A percentile compares a stretch with the other conserved stretches of the same genome.
phyloP scores from a whole-genome alignment of 2,329 filamentous ascomycete genomes.

The Diaporthe helianthi region DNA sequence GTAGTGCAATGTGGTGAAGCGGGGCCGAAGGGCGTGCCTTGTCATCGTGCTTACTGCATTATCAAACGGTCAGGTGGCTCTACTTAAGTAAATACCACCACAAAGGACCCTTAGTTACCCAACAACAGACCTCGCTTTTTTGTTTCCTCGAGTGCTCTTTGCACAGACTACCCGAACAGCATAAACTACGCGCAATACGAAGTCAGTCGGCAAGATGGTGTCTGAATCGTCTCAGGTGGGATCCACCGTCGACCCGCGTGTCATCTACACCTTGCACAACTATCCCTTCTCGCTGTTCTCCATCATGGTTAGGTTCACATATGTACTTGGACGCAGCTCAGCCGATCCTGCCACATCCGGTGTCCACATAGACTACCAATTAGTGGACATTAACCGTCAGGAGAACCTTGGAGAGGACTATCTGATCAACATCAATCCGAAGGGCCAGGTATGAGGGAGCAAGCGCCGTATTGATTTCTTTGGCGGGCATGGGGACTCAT shows the following conservation, averaged over 20 bases:
- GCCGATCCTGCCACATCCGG: background rate
- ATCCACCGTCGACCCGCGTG: background rate
- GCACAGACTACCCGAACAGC: background rate
- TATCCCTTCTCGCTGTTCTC: slow-evolving; percentile 1
- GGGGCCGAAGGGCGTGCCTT: background rate
- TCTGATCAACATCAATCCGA: background rate
- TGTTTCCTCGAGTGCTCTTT: background rate
- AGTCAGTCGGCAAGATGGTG: background rate
- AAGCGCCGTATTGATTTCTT: background rate
- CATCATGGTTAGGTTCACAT: slow-evolving; percentile 5
- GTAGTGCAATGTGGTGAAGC: background rate
- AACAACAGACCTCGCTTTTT: background rate
- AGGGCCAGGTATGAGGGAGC: slow-evolving; percentile 3
- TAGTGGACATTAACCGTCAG: background rate
- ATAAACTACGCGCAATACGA: background rate
- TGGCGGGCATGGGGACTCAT: background rate
- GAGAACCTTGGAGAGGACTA: slow-evolving; percentile 9
- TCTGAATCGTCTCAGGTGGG: background rate
- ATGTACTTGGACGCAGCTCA: background rate
- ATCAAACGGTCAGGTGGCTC: background rate
- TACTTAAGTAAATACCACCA: no score
- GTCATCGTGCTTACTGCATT: background rate
- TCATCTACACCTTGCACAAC: background rate
- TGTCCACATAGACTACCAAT: background rate
- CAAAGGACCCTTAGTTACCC: background rate